phyloP scores from a whole-genome alignment of 768 basidiomycete species.

The Galerina marginata region DNA sequence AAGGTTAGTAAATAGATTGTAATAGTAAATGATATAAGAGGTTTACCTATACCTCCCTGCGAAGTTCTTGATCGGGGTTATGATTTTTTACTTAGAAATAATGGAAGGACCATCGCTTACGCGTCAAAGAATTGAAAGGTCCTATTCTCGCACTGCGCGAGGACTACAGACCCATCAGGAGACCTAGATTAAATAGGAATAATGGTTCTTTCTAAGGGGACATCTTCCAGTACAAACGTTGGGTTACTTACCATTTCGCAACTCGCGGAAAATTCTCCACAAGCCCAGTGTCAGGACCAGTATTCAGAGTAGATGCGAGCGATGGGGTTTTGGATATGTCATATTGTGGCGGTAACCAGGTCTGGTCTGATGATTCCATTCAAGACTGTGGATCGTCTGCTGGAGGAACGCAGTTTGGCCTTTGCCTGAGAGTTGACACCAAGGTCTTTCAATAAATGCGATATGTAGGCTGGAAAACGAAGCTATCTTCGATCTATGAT shows the following conservation, averaged over 20 bases:
- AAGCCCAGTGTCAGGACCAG: neutral
- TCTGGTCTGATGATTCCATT: constrained; percentile 8
- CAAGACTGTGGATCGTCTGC: neutral
- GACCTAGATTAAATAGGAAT: constrained; percentile 52
- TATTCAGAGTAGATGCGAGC: constrained; percentile 8
- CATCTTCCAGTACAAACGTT: neutral
- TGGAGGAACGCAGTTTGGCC: too few species aligned
- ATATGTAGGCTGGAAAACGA: too few species aligned
- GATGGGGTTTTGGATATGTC: constrained; percentile 29
- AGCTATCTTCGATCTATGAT: too few species aligned
- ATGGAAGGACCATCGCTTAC: constrained; percentile 40
- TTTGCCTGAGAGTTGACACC: neutral
- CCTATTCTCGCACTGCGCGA: constrained; percentile 76
- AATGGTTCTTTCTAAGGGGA: neutral
- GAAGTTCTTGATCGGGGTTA: neutral
- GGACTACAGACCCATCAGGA: constrained; percentile 70
- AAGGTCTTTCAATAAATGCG: neutral
- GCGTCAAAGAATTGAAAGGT: constrained; percentile 58
- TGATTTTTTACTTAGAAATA: neutral
- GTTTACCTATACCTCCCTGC: constrained; percentile 1
- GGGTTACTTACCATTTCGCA: constrained; percentile 21
- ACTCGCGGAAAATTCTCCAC: constrained; percentile 18
- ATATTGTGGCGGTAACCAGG: constrained; percentile 10
- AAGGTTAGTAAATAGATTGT: neutral
- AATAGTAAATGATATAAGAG: neutral